These are phyloP conservation scores for Boletus vinaceobasis DNA, from an alignment of 768 basidiomycete genomes.

Conservation along the genomic window DNA sequence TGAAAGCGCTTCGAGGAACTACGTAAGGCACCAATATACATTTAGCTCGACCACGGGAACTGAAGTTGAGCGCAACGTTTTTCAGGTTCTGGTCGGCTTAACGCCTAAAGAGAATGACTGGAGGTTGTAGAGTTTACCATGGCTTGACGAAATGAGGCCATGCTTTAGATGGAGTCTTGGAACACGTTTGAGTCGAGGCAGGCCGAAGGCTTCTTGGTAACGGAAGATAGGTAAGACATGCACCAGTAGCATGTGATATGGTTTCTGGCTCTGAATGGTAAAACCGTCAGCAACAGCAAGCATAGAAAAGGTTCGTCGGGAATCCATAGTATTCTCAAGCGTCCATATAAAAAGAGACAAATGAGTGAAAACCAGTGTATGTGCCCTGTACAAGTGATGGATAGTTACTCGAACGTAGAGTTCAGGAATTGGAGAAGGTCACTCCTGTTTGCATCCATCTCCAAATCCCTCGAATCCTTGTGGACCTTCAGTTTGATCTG, in stretches of 20 bases:
- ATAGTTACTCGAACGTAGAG: constrained; percentile 38
- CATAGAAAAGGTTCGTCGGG: background rate
- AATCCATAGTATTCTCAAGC: background rate
- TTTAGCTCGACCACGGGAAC: background rate
- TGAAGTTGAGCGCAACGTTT: background rate
- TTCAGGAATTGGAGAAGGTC: constrained; percentile 55
- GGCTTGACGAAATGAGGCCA: background rate
- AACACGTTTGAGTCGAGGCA: background rate
- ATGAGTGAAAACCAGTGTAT: background rate
- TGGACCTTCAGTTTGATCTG: constrained; percentile 65
- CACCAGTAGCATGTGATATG: background rate
- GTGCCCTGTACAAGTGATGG: background rate
- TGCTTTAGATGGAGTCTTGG: background rate
- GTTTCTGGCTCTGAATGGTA: background rate
- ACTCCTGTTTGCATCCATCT: constrained; percentile 54
- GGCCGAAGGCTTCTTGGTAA: background rate
- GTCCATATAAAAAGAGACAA: background rate
- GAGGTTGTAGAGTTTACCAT: background rate
- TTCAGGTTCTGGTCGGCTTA: background rate
- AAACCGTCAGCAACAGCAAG: background rate
- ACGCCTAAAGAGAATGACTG: background rate
- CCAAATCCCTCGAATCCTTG: constrained; percentile 54
- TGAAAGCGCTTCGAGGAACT: too few species aligned
- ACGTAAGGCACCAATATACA: too few species aligned
- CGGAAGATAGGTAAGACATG: background rate